Evolutionary conservation across 2,329 filamentous ascomycete genomes (phyloP).

Genomic region (Alternaria panax): DNA sequence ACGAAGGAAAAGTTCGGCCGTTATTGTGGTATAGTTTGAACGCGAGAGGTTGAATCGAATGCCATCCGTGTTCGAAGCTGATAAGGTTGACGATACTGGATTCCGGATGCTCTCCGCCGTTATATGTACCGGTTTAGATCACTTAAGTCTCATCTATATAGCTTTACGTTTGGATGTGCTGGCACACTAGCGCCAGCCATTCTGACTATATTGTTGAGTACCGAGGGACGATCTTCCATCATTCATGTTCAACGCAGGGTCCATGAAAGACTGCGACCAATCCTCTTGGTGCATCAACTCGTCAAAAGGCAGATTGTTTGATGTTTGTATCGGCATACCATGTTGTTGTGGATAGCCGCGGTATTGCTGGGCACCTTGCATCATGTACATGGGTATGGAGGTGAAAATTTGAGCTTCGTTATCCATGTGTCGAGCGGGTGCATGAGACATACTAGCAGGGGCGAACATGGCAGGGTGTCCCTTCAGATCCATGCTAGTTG

Average conservation of each 20-base stretch:
- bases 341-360: slow-evolving; percentile 37
- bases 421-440: slow-evolving; percentile 51
- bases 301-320: slow-evolving; percentile 45
- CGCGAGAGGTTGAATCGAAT: background rate
- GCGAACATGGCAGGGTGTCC: slow-evolving; percentile 33
- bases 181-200: slow-evolving; percentile 28
- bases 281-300: slow-evolving; percentile 51
- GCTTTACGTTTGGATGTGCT: slow-evolving; percentile 2
- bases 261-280: slow-evolving; percentile 51
- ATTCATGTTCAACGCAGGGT: slow-evolving; percentile 42
- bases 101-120: background rate
- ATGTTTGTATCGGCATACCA: slow-evolving; percentile 30
- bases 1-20: slow-evolving; percentile 7
- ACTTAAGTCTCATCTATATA: background rate
- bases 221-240: slow-evolving; percentile 31
- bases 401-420: slow-evolving; percentile 77
- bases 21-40: slow-evolving; percentile 4
- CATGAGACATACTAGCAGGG: slow-evolving; percentile 27
- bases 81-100: background rate
- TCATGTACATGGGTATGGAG: slow-evolving; percentile 74
- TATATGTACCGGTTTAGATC: background rate
- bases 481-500: slow-evolving; percentile 36
- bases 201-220: slow-evolving; percentile 26
- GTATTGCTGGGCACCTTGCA: slow-evolving; percentile 56
- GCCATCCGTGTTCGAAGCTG: background rate